Percentiles rank a stretch among this genome's conserved stretches.
These are phyloP conservation scores for Globisporangium echinulatum DNA, from an alignment of 352 stramenopile species.

Conservation along the genomic window DNA sequence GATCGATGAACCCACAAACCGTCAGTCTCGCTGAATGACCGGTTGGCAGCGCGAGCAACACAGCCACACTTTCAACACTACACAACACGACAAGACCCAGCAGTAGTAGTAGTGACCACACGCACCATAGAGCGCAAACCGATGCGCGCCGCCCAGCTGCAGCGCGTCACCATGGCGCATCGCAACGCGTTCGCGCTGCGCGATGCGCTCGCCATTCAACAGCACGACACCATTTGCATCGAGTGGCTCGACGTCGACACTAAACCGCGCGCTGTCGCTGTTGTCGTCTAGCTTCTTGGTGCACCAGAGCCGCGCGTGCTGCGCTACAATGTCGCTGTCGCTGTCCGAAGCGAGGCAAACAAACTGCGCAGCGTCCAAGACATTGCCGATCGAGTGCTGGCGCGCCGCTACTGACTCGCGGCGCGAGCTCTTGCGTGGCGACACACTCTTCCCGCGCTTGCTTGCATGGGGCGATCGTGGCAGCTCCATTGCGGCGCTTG, in stretches of 20 bases:
- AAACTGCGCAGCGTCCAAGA: no score
- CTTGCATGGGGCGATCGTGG: neutral
- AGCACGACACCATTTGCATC: conserved; percentile 26
- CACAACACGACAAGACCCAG: no score
- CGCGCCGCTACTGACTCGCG: conserved; percentile 4
- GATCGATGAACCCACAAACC: neutral
- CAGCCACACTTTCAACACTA: no score
- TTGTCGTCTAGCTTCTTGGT: conserved; percentile 1
- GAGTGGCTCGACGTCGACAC: conserved; percentile 29
- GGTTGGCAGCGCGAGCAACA: no score
- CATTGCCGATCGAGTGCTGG: neutral
- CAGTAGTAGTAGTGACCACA: no score
- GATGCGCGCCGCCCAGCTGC: conserved; percentile 28
- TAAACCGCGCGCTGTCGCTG: neutral
- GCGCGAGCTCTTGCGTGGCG: neutral
- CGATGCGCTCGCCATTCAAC: conserved; percentile 29
- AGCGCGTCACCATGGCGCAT: conserved; percentile 47
- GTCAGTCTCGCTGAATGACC: no score
- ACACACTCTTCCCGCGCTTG: neutral
- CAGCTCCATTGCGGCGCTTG: neutral
- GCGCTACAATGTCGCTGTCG: conserved; percentile 17
- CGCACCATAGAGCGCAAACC: conserved; percentile 45
- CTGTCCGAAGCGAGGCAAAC: neutral
- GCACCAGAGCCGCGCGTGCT: conserved; percentile 27
- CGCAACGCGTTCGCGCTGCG: conserved; percentile 12